Evolutionary conservation across 169 alveolate genomes (phyloP).

Genomic region (Babesia ovata): DNA sequence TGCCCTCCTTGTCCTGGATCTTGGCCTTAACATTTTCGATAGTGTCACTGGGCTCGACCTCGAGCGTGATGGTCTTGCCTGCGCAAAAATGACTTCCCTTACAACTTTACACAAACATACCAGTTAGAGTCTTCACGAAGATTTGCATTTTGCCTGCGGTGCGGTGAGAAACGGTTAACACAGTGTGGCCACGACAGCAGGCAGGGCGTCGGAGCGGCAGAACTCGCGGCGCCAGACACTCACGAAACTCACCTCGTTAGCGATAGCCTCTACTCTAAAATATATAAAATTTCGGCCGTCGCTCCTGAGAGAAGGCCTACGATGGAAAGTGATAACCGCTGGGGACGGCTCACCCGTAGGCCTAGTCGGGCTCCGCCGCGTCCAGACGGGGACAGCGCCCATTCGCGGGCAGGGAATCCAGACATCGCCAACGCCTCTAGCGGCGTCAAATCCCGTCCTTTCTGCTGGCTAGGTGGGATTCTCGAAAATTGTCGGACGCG

Average conservation of each 20-base stretch:
- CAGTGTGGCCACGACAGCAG: conserved; percentile 2
- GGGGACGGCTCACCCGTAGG: conserved; percentile 21
- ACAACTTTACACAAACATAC: conserved; percentile 40
- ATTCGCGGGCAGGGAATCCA: neutral
- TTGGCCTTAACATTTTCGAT: conserved; percentile 97
- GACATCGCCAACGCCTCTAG: no score
- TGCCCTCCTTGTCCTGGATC: conserved; percentile 97
- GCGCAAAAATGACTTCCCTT: neutral
- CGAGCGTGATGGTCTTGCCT: conserved; percentile 91
- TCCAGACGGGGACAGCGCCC: neutral
- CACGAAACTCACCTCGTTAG: conserved; percentile 9
- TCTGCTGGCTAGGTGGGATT: no score
- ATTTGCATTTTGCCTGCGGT: conserved; percentile 85
- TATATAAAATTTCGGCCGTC: neutral
- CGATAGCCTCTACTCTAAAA: neutral
- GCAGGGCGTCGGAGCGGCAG: neutral
- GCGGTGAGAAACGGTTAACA: neutral
- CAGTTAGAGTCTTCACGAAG: conserved; percentile 95
- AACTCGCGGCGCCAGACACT: neutral
- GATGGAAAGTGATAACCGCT: conserved; percentile 3
- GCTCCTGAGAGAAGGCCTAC: neutral
- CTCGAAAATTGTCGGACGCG: no score
- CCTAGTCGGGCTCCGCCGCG: conserved; percentile 31
- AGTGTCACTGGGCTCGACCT: conserved; percentile 95
- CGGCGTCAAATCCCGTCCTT: no score